These are phyloP conservation scores for Thalassiosira gravida DNA, from an alignment of 352 stramenopile genomes.

Conservation along the genomic window DNA sequence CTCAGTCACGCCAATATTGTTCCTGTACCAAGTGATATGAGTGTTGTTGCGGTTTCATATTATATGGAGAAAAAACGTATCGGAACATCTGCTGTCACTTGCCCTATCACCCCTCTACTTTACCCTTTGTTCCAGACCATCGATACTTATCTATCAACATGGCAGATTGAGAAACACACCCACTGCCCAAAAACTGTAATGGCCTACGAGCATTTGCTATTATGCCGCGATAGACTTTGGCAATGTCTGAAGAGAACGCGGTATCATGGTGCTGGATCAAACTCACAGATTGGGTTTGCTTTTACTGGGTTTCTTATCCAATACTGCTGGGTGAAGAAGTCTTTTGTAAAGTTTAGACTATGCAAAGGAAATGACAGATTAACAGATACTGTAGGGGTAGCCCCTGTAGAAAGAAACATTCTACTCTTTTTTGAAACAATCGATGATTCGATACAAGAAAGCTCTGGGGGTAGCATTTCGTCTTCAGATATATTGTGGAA, in stretches of 20 bases:
- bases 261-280: conserved; percentile 42
- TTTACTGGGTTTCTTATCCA: conserved; percentile 81
- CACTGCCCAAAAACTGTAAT: conserved; percentile 8
- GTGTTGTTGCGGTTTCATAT: conserved; percentile 73
- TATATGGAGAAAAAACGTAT: conserved; percentile 66
- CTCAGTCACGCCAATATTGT: conserved; percentile 36
- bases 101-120: conserved; percentile 71
- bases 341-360: conserved; percentile 42
- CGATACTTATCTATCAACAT: conserved; percentile 50
- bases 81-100: conserved; percentile 61
- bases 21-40: conserved; percentile 42
- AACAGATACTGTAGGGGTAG: conserved; percentile 12
- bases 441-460: conserved; percentile 69
- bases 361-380: conserved; percentile 7
- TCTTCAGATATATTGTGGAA: conserved; percentile 91
- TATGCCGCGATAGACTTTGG: conserved; percentile 77
- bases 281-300: conserved; percentile 64
- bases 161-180: conserved; percentile 11
- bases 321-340: conserved; percentile 82
- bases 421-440: conserved; percentile 64
- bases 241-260: conserved; percentile 62
- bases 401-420: conserved; percentile 46
- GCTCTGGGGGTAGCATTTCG: conserved; percentile 54
- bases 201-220: conserved; percentile 41
- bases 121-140: conserved; percentile 72